Base-by-base conservation (phyloP, 2,329 filamentous ascomycete genomes). In the Alternaria sp. region DNA sequence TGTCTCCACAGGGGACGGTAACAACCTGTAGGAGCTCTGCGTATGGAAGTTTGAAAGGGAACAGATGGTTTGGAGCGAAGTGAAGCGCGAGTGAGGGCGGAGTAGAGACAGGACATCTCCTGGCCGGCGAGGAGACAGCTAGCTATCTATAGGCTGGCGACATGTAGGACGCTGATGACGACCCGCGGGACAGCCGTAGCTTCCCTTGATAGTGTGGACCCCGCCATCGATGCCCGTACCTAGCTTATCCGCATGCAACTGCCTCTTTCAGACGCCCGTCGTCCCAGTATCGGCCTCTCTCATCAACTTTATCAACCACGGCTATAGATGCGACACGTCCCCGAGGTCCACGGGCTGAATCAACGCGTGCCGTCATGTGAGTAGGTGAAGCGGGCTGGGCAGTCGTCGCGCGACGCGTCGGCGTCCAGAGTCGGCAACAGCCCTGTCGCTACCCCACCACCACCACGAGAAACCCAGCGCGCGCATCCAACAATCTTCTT, bases 31-130 rank as follows among this genome's bases (percentile, higher is more conserved):
- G 58, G 33, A 55, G 60, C 54, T 64, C 46, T 70, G 25, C 53
- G 45, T 56, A 63, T 25, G 21, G 59, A 58, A 23, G 64, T 25
- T 55, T 37, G 51, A 26, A 54, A 25, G 43, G 63, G 46, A 45
- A 50, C 25, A 20, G 59, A 26, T n/a, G 51, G 30, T 30, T 49
- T 33, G 43, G 49, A 47, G 45, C 50, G 63, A 33, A 59, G 45
- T 20, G 72, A 63, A 58, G 68, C 62, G 58, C 67, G 70, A 8
- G 68, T 62, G 53, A 73, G 51, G 47, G 63, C 58, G 57, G 71
- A 60, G 61, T 68, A 69, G 60, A 70, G 70, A 69, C 50, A 56
- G 61, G 58, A 67, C 73, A 76, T 78, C 43, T 64, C 67, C 57
- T 56, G 49, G 44, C 61, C 58, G 58, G 60, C 55, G 63, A 68